Evolutionary conservation across 345 rosid species (phyloP).

Genomic region (Kernera saxatilis): DNA sequence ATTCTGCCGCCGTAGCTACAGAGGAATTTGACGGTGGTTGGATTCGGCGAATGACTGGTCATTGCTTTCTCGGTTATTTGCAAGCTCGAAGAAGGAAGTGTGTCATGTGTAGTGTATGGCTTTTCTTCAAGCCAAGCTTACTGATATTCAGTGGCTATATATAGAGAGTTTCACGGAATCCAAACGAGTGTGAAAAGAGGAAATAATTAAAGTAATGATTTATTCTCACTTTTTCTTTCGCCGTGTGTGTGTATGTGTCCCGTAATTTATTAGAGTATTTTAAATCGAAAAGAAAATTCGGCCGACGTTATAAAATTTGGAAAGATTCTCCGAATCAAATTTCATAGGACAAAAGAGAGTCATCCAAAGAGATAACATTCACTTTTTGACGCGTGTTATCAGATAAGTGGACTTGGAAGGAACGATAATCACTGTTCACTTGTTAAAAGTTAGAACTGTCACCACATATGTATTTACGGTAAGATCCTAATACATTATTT

Average conservation of each 20-base stretch:
- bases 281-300: neutral
- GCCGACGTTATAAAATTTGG: constrained; percentile 18
- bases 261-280: neutral
- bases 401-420: neutral
- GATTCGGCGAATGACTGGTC: neutral
- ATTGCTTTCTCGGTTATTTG: neutral
- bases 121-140: neutral
- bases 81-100: neutral
- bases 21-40: constrained; percentile 58
- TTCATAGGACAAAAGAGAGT: neutral
- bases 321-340: neutral
- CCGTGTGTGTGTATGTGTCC: neutral
- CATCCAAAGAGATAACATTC: neutral
- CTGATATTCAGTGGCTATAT: neutral
- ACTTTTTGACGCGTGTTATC: neutral
- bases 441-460: neutral
- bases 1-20: constrained; percentile 91
- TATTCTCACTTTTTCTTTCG: neutral
- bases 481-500: no score
- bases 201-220: neutral
- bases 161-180: neutral
- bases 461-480: no score
- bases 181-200: neutral
- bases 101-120: neutral
- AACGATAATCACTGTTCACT: neutral